These are phyloP conservation scores for Lolium perenne DNA, from an alignment of 176 grass and related monocot genomes.

Conservation along the genomic window DNA sequence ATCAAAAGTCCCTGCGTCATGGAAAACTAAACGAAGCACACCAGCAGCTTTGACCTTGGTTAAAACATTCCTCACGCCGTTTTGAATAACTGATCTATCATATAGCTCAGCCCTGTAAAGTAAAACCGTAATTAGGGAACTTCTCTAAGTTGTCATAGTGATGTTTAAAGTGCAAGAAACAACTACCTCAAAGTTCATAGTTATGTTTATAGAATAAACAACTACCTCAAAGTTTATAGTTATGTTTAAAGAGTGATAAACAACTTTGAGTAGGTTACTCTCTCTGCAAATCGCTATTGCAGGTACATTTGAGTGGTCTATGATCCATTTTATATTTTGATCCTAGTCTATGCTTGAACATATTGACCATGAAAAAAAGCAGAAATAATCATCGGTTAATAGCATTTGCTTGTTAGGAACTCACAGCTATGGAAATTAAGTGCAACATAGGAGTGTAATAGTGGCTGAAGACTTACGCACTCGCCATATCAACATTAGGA, in stretches of 20 bases:
- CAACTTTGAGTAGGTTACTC: constrained; percentile 27
- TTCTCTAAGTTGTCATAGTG: background rate
- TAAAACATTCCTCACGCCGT: constrained; percentile 71
- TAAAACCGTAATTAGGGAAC: constrained; percentile 23
- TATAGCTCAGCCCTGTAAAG: constrained; percentile 54
- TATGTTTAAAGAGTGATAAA: constrained; percentile 24
- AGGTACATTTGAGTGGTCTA: background rate
- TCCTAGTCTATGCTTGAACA: constrained; percentile 7
- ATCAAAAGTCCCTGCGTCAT: constrained; percentile 93
- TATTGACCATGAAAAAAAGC: constrained; percentile 17
- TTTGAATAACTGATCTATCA: constrained; percentile 68
- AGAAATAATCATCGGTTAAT: background rate
- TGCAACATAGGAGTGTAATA: constrained; percentile 6
- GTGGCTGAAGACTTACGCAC: constrained; percentile 62
- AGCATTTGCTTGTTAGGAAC: background rate
- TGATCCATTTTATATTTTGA: background rate
- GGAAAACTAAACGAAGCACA: constrained; percentile 89
- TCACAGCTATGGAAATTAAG: constrained; percentile 1
- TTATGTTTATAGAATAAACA: constrained; percentile 22
- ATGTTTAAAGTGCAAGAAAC: constrained; percentile 19
- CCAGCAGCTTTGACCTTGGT: constrained; percentile 86
- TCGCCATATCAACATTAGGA: constrained; percentile 55
- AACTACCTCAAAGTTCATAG: background rate
- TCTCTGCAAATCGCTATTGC: constrained; percentile 5
- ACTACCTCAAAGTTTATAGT: background rate